Percentiles rank a stretch among this genome's conserved stretches.
Evolutionary conservation across 345 rosid species (phyloP).

Genomic region (Brassica napus): Da-Ae NC_063438.1:17810501-17811000

Average conservation of each 20-base stretch:
- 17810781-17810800: conserved; percentile 83
- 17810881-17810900: conserved; percentile 15
- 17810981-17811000: conserved; percentile 91
- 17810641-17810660: conserved; percentile 5
- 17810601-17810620: background rate
- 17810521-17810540: conserved; percentile 10
- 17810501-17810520: conserved; percentile 48
- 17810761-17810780: conserved; percentile 26
- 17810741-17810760: background rate
- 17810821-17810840: conserved; percentile 86
- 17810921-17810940: conserved; percentile 77
- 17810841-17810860: conserved; percentile 91
- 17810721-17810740: conserved; percentile 18
- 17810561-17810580: background rate
- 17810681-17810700: conserved; percentile 25
- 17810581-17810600: conserved; percentile 2
- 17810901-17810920: conserved; percentile 22
- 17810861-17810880: conserved; percentile 21
- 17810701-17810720: conserved; percentile 3
- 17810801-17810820: conserved; percentile 83
- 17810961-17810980: conserved; percentile 87
- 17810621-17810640: conserved; percentile 23
- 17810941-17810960: conserved; percentile 69
- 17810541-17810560: conserved; percentile 4
- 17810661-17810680: background rate